Evolutionary conservation across 768 basidiomycete species (phyloP), one percentile per base, ranked within the genome.

Genomic region (Dioszegia aurantiaca): DNA sequence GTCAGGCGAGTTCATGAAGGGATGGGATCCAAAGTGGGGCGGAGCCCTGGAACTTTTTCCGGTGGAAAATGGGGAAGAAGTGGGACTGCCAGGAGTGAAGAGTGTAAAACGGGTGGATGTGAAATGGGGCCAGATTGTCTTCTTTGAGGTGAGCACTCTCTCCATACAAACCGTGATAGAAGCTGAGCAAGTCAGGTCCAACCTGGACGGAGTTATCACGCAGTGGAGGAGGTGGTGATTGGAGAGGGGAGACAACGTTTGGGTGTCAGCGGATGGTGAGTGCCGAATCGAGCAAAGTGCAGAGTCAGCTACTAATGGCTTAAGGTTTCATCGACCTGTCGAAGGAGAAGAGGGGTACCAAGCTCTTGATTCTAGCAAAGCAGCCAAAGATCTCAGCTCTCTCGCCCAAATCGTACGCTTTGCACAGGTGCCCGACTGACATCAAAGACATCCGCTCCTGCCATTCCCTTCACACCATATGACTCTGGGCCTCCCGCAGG

Each of bases 1-100:
- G 17, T 57, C 62, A 31, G 68, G 70, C 4, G 46, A 58, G n/a
- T 77, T 77, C 62, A 56, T 63, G 27, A 73, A 77, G 37, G 80
- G 84, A 44, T 98, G 94, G 94, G 83, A 87, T 71, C 82, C 84
- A 42, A 86, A 88, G 60, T 95, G 88, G 85, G 94, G 94, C 31
- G 94, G 94, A 26, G 88, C 92, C 2, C 82, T 98, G 43, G 94
- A 97, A 76, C 83, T 98, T 19, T 98, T 94, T 76, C 90, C 92
- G 2, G 75, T 78, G 23, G 85, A 83, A 16, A 79, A 81, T 54
- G 73, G 78, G 12, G 83, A 81, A n/a, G 79, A 80, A 31, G 84
- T 83, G 36, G 86, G 86, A 14, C 78, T 83, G 41, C 82, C 83
- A 5, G 89, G 89, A 0, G 64, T 69, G 1, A 78, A 76, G 63